Conservation (phyloP, 371 early-diverging fungal species). For the Apophysomyces sp. region DNA sequence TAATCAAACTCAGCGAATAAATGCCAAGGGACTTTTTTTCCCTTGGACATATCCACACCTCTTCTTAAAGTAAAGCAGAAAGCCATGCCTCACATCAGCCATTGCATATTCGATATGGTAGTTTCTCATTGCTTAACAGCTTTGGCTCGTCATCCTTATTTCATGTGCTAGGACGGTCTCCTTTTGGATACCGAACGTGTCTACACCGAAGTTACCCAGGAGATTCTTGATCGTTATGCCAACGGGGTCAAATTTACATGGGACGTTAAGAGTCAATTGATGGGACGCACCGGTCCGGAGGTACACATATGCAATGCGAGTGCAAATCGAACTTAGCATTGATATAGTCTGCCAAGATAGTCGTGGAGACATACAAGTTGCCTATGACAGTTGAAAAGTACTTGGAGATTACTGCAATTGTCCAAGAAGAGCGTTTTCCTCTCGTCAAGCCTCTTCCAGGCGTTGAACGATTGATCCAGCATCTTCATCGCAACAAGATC, state of each 20-base stretch:
- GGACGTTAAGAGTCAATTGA: slow-evolving; percentile 79
- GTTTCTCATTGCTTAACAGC: background rate
- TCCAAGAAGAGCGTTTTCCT: slow-evolving; percentile 62
- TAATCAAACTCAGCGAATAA: too few relatives aligned
- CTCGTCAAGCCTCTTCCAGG: slow-evolving; percentile 67
- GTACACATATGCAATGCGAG: slow-evolving; percentile 19
- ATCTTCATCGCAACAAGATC: slow-evolving; percentile 72
- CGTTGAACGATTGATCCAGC: slow-evolving; percentile 72
- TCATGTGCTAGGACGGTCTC: slow-evolving; percentile 34
- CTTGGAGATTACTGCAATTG: slow-evolving; percentile 34
- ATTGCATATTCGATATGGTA: slow-evolving; percentile 91
- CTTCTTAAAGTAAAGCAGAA: slow-evolving; percentile 2
- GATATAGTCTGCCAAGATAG: slow-evolving; percentile 65
- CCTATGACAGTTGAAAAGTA: slow-evolving; percentile 86
- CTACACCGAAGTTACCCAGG: slow-evolving; percentile 83
- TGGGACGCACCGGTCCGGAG: slow-evolving; percentile 74
- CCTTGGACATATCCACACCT: background rate
- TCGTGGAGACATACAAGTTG: slow-evolving; percentile 61
- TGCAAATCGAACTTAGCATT: background rate
- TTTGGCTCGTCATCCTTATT: background rate
- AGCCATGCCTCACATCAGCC: slow-evolving; percentile 55
- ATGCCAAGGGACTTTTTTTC: too few relatives aligned
- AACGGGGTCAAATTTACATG: slow-evolving; percentile 72
- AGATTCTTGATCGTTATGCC: slow-evolving; percentile 46
- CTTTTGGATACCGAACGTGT: slow-evolving; percentile 82